Percentiles rank a stretch among this genome's conserved stretches.
Conservation (phyloP, 2,329 filamentous ascomycete genomes). For the Rutstroemia sp. region DNA sequence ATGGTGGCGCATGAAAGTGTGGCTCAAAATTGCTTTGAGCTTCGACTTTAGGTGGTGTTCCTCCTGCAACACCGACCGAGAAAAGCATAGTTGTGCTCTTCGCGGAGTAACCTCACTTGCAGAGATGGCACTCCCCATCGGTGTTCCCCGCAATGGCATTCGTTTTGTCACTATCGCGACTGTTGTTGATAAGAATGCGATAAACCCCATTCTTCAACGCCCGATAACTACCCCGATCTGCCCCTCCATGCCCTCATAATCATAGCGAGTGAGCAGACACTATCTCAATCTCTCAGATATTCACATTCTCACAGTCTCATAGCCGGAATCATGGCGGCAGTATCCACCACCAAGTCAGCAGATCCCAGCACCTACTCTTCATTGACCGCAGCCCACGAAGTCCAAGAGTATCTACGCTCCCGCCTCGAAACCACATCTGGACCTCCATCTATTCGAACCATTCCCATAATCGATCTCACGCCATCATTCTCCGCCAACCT, state of each 20-base stretch:
- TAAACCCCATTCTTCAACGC: neutral
- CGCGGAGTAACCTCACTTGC: too few relatives aligned
- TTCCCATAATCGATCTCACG: conserved; percentile 27
- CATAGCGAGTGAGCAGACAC: neutral
- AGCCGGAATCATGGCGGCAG: neutral
- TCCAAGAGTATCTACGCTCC: conserved; percentile 22
- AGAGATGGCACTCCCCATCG: neutral
- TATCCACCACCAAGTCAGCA: neutral
- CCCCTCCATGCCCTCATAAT: neutral
- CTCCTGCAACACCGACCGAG: too few relatives aligned
- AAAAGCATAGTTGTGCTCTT: too few relatives aligned
- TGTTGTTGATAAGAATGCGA: neutral
- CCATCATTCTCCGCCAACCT: conserved; percentile 24
- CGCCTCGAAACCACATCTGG: conserved; percentile 16
- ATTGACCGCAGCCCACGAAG: conserved; percentile 20
- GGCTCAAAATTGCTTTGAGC: too few relatives aligned
- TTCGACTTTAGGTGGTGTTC: too few relatives aligned
- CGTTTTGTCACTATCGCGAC: neutral
- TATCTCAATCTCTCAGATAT: neutral
- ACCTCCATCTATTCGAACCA: conserved; percentile 20
- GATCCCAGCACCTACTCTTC: neutral
- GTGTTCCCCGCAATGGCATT: neutral
- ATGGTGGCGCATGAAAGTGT: too few relatives aligned
- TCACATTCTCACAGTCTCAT: neutral
- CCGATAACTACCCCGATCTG: neutral